Conservation (phyloP, 2,329 filamentous ascomycete genomes). For the Alternaria rosae region DNA sequence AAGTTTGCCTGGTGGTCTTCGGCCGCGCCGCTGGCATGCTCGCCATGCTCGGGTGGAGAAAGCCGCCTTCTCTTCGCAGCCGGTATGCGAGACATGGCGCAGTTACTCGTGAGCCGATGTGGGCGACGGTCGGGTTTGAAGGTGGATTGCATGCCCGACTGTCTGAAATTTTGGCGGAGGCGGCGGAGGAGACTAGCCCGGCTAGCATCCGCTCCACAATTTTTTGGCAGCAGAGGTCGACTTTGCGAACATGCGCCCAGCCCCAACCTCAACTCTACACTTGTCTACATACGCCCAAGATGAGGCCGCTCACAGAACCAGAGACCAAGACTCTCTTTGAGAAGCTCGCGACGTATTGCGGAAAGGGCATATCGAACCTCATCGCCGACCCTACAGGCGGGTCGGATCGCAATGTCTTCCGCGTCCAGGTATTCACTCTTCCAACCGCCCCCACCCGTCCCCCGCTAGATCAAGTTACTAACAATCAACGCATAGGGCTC, state of each 20-base stretch:
- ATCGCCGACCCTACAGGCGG: conserved; percentile 47
- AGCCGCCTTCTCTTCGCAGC: conserved; percentile 49
- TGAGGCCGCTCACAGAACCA: conserved; percentile 82
- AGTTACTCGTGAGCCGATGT: not conserved
- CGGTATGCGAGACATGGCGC: conserved; percentile 43
- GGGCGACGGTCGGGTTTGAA: not conserved
- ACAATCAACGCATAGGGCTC: conserved; percentile 65
- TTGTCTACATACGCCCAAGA: conserved; percentile 32
- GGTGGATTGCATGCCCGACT: conserved; percentile 4
- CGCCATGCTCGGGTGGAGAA: conserved; percentile 44
- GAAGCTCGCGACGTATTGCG: conserved; percentile 94
- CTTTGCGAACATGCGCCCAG: conserved; percentile 21
- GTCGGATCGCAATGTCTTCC: conserved; percentile 54
- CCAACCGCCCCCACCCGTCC: not conserved
- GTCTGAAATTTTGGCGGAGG: conserved; percentile 36
- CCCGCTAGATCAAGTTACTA: conserved; percentile 1
- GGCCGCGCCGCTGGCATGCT: conserved; percentile 19
- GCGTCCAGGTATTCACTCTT: conserved; percentile 54
- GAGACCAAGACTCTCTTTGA: conserved; percentile 84
- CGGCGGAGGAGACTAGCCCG: conserved; percentile 23
- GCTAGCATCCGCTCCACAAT: conserved; percentile 17
- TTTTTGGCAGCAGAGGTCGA: conserved; percentile 18
- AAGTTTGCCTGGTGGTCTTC: conserved; percentile 60
- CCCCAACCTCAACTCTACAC: conserved; percentile 16
- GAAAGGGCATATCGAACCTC: conserved; percentile 83